Conservation (phyloP, 805 yeast species). For the Kuraishia ogatae region DNA sequence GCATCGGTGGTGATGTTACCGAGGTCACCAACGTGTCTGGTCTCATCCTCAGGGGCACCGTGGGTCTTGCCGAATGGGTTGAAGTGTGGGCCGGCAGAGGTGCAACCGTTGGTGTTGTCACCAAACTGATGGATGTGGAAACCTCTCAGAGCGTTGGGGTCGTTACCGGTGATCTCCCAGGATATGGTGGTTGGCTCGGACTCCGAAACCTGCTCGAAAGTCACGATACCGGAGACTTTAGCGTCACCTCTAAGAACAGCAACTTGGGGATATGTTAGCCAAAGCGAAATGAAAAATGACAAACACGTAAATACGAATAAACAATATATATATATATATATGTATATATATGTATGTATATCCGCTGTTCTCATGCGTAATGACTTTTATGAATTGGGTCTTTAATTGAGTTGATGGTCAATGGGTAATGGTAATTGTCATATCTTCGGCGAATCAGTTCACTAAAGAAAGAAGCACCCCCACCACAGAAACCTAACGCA, state of each 20-base stretch:
- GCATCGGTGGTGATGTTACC: constrained; percentile 91
- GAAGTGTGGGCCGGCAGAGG: constrained; percentile 97
- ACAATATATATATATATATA: neutral
- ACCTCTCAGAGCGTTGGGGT: constrained; percentile 83
- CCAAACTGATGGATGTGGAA: constrained; percentile 98
- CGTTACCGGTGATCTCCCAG: constrained; percentile 87
- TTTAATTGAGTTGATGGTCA: too few species aligned
- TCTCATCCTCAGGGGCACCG: constrained; percentile 83
- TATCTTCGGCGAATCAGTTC: too few species aligned
- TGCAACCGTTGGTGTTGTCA: constrained; percentile 98
- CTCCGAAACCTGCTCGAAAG: constrained; percentile 78
- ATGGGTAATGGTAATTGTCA: too few species aligned
- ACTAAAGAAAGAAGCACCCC: too few species aligned
- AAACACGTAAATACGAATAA: too few species aligned
- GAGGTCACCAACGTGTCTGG: constrained; percentile 90
- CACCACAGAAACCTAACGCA: too few species aligned
- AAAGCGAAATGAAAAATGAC: too few species aligned
- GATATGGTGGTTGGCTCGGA: constrained; percentile 75
- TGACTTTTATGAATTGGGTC: too few species aligned
- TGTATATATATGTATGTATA: too few species aligned
- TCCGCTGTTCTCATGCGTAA: too few species aligned
- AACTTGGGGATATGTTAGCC: too few species aligned
- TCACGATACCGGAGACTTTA: constrained; percentile 78
- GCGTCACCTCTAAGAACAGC: constrained; percentile 97
- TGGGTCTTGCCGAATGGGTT: constrained; percentile 84